phyloP scores from a whole-genome alignment of 202 grass and related monocot species.

The Dendrocalamus latiflorus region DNA sequence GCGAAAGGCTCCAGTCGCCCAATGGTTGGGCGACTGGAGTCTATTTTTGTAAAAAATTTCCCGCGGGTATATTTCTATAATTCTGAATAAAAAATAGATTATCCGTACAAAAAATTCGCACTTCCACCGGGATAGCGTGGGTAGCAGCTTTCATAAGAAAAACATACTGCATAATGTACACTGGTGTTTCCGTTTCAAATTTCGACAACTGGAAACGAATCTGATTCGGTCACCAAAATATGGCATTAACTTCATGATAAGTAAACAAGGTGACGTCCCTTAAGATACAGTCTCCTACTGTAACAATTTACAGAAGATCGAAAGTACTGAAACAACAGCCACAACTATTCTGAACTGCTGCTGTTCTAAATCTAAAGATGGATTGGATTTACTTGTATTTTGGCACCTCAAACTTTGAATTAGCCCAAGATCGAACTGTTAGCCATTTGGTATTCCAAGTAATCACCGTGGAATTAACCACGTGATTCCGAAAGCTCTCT shows the following conservation, averaged over 20 bases:
- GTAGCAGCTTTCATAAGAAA: background rate
- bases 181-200: too few relatives aligned
- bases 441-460: conserved; percentile 1
- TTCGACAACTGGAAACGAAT: background rate
- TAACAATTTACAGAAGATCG: conserved; percentile 14
- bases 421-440: conserved; percentile 6
- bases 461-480: conserved; percentile 33
- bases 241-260: background rate
- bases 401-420: conserved; percentile 4
- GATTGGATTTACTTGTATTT: background rate
- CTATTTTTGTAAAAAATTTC: too few relatives aligned
- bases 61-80: too few relatives aligned
- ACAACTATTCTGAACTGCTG: background rate
- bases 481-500: conserved; percentile 65
- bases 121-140: too few relatives aligned
- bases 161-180: background rate
- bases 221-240: background rate
- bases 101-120: too few relatives aligned
- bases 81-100: too few relatives aligned
- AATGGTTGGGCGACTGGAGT: too few relatives aligned
- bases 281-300: background rate
- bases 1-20: too few relatives aligned
- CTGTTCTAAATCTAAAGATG: conserved; percentile 1
- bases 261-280: background rate
- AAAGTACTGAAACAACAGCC: background rate